A percentile compares a stretch with the other conserved stretches of the same genome.
Evolutionary conservation across 179 eudicot species (phyloP).

Genomic region (Silene vulgaris): DNA sequence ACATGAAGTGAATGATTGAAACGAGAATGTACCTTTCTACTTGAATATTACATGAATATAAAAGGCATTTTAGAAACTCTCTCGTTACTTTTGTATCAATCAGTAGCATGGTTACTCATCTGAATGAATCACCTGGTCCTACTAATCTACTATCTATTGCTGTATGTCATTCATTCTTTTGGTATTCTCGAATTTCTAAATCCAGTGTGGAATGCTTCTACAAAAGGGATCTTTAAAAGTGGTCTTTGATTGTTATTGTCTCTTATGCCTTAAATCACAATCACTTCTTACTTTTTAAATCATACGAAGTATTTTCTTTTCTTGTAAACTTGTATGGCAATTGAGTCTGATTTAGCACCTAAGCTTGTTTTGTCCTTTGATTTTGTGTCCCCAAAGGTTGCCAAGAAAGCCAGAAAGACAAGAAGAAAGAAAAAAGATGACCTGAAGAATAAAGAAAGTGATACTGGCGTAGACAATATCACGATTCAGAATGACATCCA

Average conservation of each 20-base stretch:
- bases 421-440: slow-evolving; percentile 43
- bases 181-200: background rate
- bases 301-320: background rate
- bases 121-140: slow-evolving; percentile 15
- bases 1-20: background rate
- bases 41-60: background rate
- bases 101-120: background rate
- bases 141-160: background rate
- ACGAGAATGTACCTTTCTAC: slow-evolving; percentile 4
- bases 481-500: slow-evolving; percentile 31
- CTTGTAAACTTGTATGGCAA: background rate
- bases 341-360: background rate
- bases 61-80: background rate
- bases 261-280: background rate
- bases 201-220: background rate
- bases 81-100: background rate
- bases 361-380: slow-evolving; percentile 6
- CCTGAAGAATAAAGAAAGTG: slow-evolving; percentile 32
- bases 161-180: slow-evolving; percentile 6
- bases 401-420: slow-evolving; percentile 64
- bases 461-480: slow-evolving; percentile 37
- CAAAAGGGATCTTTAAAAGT: slow-evolving; percentile 5
- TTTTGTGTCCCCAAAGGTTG: slow-evolving; percentile 48
- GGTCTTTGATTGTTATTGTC: background rate
- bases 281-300: background rate